Evolutionary conservation across 2,329 filamentous ascomycete species (phyloP), one percentile per base, ranked within the genome.

Genomic region (Aspergillus chevalieri): DNA sequence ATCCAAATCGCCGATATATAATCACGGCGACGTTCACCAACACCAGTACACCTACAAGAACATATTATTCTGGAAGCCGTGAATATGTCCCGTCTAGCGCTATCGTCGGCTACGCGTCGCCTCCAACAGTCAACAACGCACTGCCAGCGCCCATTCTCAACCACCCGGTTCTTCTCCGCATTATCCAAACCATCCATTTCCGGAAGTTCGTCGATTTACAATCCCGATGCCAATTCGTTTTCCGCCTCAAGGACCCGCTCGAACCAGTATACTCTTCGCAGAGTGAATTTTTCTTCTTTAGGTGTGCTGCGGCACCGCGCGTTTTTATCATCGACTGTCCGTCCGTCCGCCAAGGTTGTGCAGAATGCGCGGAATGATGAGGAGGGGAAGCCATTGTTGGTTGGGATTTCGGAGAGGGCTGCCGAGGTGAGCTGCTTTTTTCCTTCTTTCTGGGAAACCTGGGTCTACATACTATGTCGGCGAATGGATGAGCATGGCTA

Each of bases 331-430:
- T 68, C 71, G 28, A 48, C 61, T 21, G 33, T 54, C 30, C 61
- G 49, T 39, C 58, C 53, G 42, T 72, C 69, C 46, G 72, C 71
- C 14, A 74, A 78, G 48, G 70, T 76, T 14, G 54, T 66, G 41
- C 65, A 69, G 50, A 95, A 97, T 65, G 87, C 89, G 0, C 83
- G 85, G 57, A 79, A 78, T 49, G 88, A 93, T 65, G 88, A 94
- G 28, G 83, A 91, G 48, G 92, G 92, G 22, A 85, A 89, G n/a
- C 81, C 85, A 17, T 89, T 95, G 84, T 74, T 75, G 59, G 78
- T 98, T 21, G 85, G 86, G 47, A 95, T 97, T 53, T 94, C 90
- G 0, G 80, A 87, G 2, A 81, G 91, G 44, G 92, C 92, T 38
- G 85, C 87, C 39, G 82, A 87, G 72, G 87, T 90, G 78, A 45